Evolutionary conservation across 106 monocot genomes (phyloP).

Genomic region (Phalaenopsis equestris): DNA sequence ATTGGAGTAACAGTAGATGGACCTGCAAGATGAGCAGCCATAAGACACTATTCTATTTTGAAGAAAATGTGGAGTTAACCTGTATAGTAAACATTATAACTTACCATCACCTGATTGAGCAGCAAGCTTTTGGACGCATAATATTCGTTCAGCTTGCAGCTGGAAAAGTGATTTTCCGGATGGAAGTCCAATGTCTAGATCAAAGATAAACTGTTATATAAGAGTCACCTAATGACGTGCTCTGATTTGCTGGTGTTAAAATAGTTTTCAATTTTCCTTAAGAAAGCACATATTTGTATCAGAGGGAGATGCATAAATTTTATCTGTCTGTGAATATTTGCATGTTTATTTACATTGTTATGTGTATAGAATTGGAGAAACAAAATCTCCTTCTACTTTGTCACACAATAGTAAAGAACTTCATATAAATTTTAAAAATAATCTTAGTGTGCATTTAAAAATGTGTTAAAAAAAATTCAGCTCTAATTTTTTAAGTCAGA

Average conservation of each 20-base stretch:
- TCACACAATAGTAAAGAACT: not conserved
- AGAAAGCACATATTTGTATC: not conserved
- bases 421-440: not conserved
- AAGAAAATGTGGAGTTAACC: not conserved
- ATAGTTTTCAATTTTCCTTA: not conserved
- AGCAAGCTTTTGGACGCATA: slow-evolving; percentile 86
- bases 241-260: not conserved
- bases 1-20: slow-evolving; percentile 46
- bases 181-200: slow-evolving; percentile 86
- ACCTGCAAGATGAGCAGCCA: slow-evolving; percentile 13
- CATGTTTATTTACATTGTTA: not conserved
- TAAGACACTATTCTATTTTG: not conserved
- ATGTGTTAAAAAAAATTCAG: not conserved
- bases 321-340: not conserved
- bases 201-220: slow-evolving; percentile 8
- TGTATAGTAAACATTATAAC: not conserved
- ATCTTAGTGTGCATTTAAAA: not conserved
- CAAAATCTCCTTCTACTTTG: not conserved
- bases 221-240: not conserved
- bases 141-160: slow-evolving; percentile 91
- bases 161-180: slow-evolving; percentile 98
- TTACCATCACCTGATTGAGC: slow-evolving; percentile 78
- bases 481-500: not conserved
- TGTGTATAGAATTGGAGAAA: not conserved
- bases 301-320: not conserved